A percentile compares a stretch with the other conserved stretches of the same genome.
These are phyloP conservation scores for Phytopythium mirpurense DNA, from an alignment of 352 stramenopile species.

Conservation along the genomic window DNA sequence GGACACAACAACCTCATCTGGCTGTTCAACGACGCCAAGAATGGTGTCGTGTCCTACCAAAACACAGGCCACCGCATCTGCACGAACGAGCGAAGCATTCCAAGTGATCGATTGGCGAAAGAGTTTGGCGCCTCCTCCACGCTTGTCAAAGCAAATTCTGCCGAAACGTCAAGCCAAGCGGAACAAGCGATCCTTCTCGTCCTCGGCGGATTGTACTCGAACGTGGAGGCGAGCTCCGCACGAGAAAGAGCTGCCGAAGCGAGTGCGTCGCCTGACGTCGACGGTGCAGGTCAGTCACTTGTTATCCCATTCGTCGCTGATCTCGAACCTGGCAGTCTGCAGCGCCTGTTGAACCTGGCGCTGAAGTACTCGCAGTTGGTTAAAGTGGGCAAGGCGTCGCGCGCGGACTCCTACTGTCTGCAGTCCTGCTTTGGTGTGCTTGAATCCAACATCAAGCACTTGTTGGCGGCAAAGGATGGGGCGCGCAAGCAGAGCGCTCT, in stretches of 20 bases:
- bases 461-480: constrained; percentile 16
- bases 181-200: constrained; percentile 20
- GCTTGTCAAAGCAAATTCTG: neutral
- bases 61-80: constrained; percentile 39
- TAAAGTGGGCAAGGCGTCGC: constrained; percentile 12
- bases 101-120: constrained; percentile 3
- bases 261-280: constrained; percentile 7
- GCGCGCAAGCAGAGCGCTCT: constrained; percentile 12
- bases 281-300: neutral
- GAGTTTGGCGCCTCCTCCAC: neutral
- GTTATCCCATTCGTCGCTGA: constrained; percentile 42
- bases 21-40: constrained; percentile 26
- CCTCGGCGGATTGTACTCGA: constrained; percentile 25
- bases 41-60: constrained; percentile 26
- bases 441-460: constrained; percentile 29
- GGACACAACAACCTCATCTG: constrained; percentile 43
- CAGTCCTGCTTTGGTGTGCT: constrained; percentile 40
- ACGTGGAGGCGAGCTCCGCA: constrained; percentile 1
- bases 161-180: constrained; percentile 5
- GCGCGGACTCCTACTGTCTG: constrained; percentile 24
- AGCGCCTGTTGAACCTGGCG: constrained; percentile 23
- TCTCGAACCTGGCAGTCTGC: constrained; percentile 25
- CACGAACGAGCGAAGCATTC: constrained; percentile 26
- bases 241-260: constrained; percentile 24
- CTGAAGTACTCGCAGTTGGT: constrained; percentile 27